phyloP scores from a whole-genome alignment of 2,329 filamentous ascomycete genomes.

The Aspergillus pseudotamarii region DNA sequence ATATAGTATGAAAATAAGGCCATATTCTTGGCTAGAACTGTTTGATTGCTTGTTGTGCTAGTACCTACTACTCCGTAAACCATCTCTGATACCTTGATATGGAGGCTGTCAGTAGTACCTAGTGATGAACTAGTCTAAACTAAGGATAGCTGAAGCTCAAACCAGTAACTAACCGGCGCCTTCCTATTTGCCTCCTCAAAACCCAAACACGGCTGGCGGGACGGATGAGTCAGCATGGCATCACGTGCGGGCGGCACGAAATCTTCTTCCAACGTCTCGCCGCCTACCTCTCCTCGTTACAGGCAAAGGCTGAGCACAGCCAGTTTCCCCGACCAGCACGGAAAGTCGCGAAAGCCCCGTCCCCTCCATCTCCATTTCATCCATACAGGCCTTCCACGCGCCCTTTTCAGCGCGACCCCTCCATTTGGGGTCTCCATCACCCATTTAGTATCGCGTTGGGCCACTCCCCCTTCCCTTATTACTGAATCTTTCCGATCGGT shows the following conservation, averaged over 20 bases:
- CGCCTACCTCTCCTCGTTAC: slow-evolving; percentile 36
- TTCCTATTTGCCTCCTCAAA: neutral
- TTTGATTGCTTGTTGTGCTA: neutral
- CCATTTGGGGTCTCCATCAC: slow-evolving; percentile 23
- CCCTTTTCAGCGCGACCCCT: slow-evolving; percentile 32
- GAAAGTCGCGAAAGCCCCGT: slow-evolving; percentile 42
- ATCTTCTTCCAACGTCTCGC: slow-evolving; percentile 38
- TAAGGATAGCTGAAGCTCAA: slow-evolving; percentile 3
- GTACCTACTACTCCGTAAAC: neutral
- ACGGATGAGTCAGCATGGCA: slow-evolving; percentile 27
- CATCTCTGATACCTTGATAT: neutral
- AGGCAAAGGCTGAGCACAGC: slow-evolving; percentile 37
- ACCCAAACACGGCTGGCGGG: slow-evolving; percentile 10
- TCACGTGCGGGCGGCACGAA: slow-evolving; percentile 31
- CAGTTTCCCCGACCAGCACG: slow-evolving; percentile 40
- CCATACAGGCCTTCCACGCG: slow-evolving; percentile 36
- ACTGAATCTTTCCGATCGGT: slow-evolving; percentile 24
- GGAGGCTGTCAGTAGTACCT: neutral
- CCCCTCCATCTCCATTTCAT: slow-evolving; percentile 44
- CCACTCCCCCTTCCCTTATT: slow-evolving; percentile 18
- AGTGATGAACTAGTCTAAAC: neutral
- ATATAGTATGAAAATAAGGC: neutral
- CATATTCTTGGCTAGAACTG: neutral
- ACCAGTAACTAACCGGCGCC: neutral
- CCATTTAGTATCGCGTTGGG: slow-evolving; percentile 21